These are phyloP conservation scores for Xylaria palmicola DNA, from an alignment of 495 filamentous ascomycete genomes.

Conservation along the genomic window DNA sequence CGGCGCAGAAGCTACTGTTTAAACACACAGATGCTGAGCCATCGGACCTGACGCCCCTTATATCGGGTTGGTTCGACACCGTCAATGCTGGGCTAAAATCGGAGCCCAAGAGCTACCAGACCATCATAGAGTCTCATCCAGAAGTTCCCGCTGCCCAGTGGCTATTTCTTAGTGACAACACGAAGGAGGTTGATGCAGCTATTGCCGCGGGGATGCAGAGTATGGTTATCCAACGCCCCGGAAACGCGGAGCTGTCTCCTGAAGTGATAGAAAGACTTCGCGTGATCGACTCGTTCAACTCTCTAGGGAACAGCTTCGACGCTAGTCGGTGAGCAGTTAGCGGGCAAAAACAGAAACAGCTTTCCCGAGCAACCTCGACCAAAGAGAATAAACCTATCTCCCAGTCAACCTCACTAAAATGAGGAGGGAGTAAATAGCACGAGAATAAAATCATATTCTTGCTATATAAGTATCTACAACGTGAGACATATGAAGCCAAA, in stretches of 20 bases:
- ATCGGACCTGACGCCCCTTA: conserved; percentile 54
- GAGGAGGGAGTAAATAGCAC: too few species aligned
- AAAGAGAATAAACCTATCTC: too few species aligned
- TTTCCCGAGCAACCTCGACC: too few species aligned
- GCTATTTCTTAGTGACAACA: conserved; percentile 71
- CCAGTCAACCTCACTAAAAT: too few species aligned
- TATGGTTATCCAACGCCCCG: conserved; percentile 59
- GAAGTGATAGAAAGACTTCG: conserved; percentile 42
- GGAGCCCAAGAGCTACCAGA: conserved; percentile 58
- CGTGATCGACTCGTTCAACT: conserved; percentile 48
- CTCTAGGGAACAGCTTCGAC: conserved; percentile 28
- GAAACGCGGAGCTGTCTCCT: conserved; percentile 55
- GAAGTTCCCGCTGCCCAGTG: conserved; percentile 44
- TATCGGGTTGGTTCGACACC: conserved; percentile 68
- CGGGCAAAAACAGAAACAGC: too few species aligned
- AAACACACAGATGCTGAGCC: conserved; percentile 56
- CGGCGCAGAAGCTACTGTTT: conserved; percentile 72
- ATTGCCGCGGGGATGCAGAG: conserved; percentile 61
- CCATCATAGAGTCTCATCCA: conserved; percentile 50
- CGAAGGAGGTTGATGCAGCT: conserved; percentile 67
- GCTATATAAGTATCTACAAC: too few species aligned
- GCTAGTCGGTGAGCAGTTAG: too few species aligned
- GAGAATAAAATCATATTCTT: too few species aligned
- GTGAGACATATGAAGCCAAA: too few species aligned
- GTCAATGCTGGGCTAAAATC: conserved; percentile 70